Conservation (phyloP, 75 land plant genomes). For the Cunninghamia lanceolata region DNA sequence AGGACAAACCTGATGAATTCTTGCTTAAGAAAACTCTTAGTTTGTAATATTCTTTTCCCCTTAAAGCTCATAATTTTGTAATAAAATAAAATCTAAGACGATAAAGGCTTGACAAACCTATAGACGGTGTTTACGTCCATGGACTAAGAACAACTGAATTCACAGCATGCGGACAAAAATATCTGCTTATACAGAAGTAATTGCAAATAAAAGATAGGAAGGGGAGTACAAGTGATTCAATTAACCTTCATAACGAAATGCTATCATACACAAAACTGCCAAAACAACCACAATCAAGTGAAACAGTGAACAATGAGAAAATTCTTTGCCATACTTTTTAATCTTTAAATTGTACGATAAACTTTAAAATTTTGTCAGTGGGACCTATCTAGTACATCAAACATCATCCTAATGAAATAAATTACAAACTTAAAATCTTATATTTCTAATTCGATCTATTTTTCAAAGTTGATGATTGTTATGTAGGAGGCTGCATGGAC, state of each 20-base stretch:
- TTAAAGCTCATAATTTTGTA: background rate
- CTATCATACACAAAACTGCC: background rate
- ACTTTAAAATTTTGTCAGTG: background rate
- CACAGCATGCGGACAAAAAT: background rate
- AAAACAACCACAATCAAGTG: background rate
- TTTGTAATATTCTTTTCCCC: background rate
- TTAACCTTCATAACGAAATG: background rate
- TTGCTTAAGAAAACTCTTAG: background rate
- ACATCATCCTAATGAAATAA: background rate
- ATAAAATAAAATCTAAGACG: background rate
- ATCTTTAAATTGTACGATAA: background rate
- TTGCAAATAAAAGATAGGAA: background rate
- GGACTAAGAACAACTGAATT: background rate
- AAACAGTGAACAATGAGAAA: background rate
- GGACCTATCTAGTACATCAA: background rate
- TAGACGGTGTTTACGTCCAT: background rate
- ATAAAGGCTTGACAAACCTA: background rate
- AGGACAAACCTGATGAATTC: background rate
- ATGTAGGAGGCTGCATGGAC: background rate
- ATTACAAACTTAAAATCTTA: background rate
- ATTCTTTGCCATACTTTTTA: background rate
- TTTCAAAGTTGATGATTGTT: background rate
- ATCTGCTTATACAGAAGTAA: background rate
- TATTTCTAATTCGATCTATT: background rate
- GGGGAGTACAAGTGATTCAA: background rate